A percentile compares a stretch with the other conserved stretches of the same genome.
Conservation (phyloP, 148 eudicot species). For the Talinum fruticosum region DNA sequence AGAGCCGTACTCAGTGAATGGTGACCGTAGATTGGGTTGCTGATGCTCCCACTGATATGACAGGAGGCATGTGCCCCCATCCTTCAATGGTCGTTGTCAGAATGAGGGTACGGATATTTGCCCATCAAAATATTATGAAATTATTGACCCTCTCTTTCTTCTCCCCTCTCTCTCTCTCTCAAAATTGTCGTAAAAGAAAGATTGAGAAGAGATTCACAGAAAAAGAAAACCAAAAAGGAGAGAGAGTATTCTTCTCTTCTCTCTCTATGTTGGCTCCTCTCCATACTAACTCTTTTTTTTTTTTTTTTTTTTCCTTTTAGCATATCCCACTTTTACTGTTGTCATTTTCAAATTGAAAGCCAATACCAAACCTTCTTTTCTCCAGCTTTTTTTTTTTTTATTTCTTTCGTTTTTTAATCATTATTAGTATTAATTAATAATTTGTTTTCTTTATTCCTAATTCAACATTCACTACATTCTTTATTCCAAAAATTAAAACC, state of each 20-base stretch:
- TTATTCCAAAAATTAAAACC: not conserved
- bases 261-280: too few relatives aligned
- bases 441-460: constrained; percentile 2
- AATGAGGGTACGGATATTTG: constrained; percentile 60
- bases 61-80: constrained; percentile 99
- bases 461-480: constrained; percentile 18
- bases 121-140: constrained; percentile 36
- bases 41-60: constrained; percentile 53
- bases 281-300: not conserved
- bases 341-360: constrained; percentile 33
- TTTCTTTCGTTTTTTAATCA: not conserved
- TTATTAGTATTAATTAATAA: not conserved
- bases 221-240: too few relatives aligned
- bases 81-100: constrained; percentile 98
- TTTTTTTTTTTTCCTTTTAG: constrained; percentile 21
- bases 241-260: too few relatives aligned
- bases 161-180: not conserved
- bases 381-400: not conserved
- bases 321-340: constrained; percentile 29
- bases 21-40: constrained; percentile 44
- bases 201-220: not conserved
- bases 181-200: not conserved
- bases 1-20: constrained; percentile 50
- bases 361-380: constrained; percentile 15
- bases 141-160: constrained; percentile 19